Evolutionary conservation across 2,329 filamentous ascomycete genomes (phyloP), one percentile per base, ranked within the genome.

Genomic region (Microsporum canis): DNA sequence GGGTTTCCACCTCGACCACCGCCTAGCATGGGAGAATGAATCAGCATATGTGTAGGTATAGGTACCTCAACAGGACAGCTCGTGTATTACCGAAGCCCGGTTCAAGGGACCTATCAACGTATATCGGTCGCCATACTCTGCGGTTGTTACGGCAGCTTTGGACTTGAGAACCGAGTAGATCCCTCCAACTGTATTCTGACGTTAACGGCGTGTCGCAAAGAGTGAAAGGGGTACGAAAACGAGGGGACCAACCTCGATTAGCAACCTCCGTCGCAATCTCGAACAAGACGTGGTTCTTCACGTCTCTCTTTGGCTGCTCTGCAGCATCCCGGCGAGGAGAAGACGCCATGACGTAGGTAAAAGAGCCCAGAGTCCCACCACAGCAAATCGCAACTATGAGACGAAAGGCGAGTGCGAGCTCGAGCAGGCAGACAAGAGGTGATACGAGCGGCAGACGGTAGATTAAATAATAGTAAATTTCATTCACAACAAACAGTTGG

Each of bases 81-180:
- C 29, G 29, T 36, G 38, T 47, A 59, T 70, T 81, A 94, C 89
- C 66, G 94, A 96, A 69, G 87, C 83, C 73, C 88, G 87, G 77
- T 97, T 96, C 72, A 95, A 85, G 62, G 94, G 94, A 1, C 94
- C 94, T 73, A 99, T 91, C 66, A 97, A 83, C 33, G 90, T 95
- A 77, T 99, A 99, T 67, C 90, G 85, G 63, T 96, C 91, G 76
- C 94, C 94, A 94, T 97, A 99, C 76, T 99, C 94, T 64, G 91
- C 91, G 0, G 92, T 96, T 49, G 94, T 97, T 64, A 97, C 94
- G 58, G 94, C 92, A 41, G 94, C 92, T 77, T 99, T 99, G 64
- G 94, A 99, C 77, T 99, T 99, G 77, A 99, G 86, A 66, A 99
- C 94, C 14, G 92, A 97, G 81, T 99, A 99, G 78, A 99, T 99